Percentiles rank a stretch among this genome's conserved stretches.
Conservation (phyloP, 768 basidiomycete genomes). For the Phlebiopsis gigantea region DNA sequence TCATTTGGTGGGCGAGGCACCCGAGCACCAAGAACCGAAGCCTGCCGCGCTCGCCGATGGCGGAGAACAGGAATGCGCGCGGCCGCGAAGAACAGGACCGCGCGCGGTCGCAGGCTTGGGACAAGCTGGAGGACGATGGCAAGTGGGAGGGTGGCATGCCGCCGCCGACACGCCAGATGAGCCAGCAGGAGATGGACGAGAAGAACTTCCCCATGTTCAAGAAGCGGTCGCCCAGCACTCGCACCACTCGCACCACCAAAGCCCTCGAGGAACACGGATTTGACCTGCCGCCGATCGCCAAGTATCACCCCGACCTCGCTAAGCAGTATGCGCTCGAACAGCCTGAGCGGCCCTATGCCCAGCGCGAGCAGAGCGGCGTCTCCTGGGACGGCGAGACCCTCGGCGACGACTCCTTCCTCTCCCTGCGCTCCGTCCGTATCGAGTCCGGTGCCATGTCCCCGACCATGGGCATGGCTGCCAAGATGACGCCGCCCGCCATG, state of each 20-base stretch:
- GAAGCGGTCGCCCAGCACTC: slow-evolving; percentile 44
- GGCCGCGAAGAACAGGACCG: slow-evolving; percentile 40
- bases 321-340: slow-evolving; percentile 42
- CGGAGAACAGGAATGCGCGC: slow-evolving; percentile 25
- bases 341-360: slow-evolving; percentile 40
- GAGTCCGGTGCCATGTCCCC: slow-evolving; percentile 46
- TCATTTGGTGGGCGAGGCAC: slow-evolving; percentile 48
- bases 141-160: slow-evolving; percentile 28
- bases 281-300: slow-evolving; percentile 30
- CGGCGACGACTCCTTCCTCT: slow-evolving; percentile 45
- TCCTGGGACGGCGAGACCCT: slow-evolving; percentile 47
- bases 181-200: slow-evolving; percentile 19
- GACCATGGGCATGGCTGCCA: slow-evolving; percentile 39
- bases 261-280: slow-evolving; percentile 27
- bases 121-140: slow-evolving; percentile 48
- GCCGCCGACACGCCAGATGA: slow-evolving; percentile 5
- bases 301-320: slow-evolving; percentile 50
- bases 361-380: slow-evolving; percentile 37
- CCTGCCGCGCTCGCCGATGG: slow-evolving; percentile 16
- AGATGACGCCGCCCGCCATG: slow-evolving; percentile 57
- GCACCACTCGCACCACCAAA: slow-evolving; percentile 30
- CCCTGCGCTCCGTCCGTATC: slow-evolving; percentile 36
- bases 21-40: slow-evolving; percentile 23
- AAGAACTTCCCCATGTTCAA: slow-evolving; percentile 38
- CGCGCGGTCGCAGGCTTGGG: slow-evolving; percentile 47